A percentile compares a stretch with the other conserved stretches of the same genome.
Evolutionary conservation across 208 protist genomes (phyloP).

Genomic region (Angomonas ambiguus): DNA sequence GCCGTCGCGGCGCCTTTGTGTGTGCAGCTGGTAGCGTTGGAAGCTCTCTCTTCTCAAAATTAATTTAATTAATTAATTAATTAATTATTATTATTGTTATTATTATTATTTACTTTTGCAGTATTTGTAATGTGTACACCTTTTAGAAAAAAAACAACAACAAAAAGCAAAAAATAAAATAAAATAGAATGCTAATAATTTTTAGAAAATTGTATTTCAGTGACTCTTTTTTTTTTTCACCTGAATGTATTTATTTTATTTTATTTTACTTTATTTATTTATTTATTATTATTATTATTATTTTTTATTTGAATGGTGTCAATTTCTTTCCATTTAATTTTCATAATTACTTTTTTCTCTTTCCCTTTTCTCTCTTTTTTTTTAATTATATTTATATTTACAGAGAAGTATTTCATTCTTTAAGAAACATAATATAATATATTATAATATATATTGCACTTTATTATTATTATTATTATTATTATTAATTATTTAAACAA

Average conservation of each 20-base stretch:
- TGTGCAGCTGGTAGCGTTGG: neutral
- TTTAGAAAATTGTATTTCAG: conserved; percentile 8
- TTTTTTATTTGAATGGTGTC: conserved; percentile 11
- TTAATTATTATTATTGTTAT: too few relatives aligned
- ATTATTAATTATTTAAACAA: too few relatives aligned
- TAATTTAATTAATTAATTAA: too few relatives aligned
- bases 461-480: too few relatives aligned
- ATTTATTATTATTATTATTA: conserved; percentile 12
- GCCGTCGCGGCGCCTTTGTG: conserved; percentile 1
- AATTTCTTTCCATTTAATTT: neutral
- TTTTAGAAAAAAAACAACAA: too few relatives aligned
- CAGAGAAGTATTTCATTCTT: neutral
- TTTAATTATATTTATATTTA: neutral
- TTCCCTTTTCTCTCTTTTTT: conserved; percentile 13
- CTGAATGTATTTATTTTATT: neutral
- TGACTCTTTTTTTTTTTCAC: conserved; percentile 14
- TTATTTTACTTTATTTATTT: conserved; percentile 11
- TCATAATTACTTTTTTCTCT: conserved; percentile 12
- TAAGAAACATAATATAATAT: too few relatives aligned
- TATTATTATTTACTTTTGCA: too few relatives aligned
- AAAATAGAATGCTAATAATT: conserved; percentile 2
- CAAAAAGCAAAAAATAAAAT: neutral
- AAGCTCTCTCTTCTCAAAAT: neutral
- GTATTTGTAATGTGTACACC: too few relatives aligned
- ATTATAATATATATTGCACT: too few relatives aligned